Evolutionary conservation across 2,329 filamentous ascomycete genomes (phyloP), one percentile per base, ranked within the genome.

Genomic region (Alternaria tenuissima): DNA sequence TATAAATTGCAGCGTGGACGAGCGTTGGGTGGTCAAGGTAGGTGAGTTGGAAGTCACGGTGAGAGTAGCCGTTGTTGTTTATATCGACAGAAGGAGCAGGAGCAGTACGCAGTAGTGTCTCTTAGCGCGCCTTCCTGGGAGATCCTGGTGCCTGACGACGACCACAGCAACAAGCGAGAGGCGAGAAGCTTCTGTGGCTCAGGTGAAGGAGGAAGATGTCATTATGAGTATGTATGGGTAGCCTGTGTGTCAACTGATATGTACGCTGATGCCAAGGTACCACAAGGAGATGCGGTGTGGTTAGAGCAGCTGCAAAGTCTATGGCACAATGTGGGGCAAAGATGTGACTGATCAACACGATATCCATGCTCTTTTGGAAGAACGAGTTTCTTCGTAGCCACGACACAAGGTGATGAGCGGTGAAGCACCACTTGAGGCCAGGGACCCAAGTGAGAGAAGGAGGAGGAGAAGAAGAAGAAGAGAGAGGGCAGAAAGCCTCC

Each of bases 41-140:
- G 28, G 43, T 22, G 8, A 34, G 54, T 32, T 32, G 48, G 36
- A 49, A 20, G 32, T 38, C 2, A 38, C 3, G 55, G 14, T 20
- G 28, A 24, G 20, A 38, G 39, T 32, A 48, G 34, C n/a, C 38
- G 39, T 36, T 22, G 47, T 51, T 58, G 65, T 63, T 58, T 65
- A 56, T 59, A 20, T 55, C 39, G 47, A 51, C 38, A 7, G 7
- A 47, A 41, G 36, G n/a, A 52, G 64, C 51, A 63, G 55, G 57
- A 57, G 55, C 59, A 48, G 41, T 34, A 6, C 32, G 41, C 42
- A 47, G 43, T 59, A 48, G 48, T 52, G 48, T 51, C 30, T 12
- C 46, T 64, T 57, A 39, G 57, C 57, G 32, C 48, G 11, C 16
- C 51, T 60, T 34, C 36, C 43, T n/a, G 3, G 16, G 38, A 52